phyloP scores from a whole-genome alignment of 805 yeast species.

The Ascoidea tarda region DNA sequence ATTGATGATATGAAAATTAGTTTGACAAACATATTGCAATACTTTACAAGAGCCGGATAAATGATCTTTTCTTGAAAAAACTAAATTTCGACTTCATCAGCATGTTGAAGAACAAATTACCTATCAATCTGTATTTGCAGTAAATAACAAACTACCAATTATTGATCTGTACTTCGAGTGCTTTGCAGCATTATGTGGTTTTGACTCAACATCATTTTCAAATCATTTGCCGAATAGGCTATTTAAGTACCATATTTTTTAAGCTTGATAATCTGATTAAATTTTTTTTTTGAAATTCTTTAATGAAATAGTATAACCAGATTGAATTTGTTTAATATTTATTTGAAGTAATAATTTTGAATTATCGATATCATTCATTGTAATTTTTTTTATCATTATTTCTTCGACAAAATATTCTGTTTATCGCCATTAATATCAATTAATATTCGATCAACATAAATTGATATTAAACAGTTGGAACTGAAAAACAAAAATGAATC shows the following conservation, averaged over 20 bases:
- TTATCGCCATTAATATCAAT: neutral
- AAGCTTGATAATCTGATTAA: neutral
- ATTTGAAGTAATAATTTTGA: neutral
- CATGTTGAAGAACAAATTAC: neutral
- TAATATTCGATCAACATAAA: neutral
- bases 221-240: neutral
- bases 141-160: neutral
- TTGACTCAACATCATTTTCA: neutral
- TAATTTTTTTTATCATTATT: no score
- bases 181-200: neutral
- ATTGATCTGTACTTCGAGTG: neutral
- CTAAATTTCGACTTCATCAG: neutral
- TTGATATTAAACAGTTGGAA: neutral
- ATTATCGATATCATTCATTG: neutral
- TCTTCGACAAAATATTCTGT: neutral
- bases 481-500: neutral
- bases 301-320: neutral
- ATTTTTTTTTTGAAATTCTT: neutral
- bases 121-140: neutral
- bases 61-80: neutral
- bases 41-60: neutral
- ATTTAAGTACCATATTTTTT: no score
- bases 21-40: neutral
- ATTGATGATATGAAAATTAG: no score
- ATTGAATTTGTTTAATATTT: no score